These are phyloP conservation scores for Cyclotella atomus DNA, from an alignment of 108 stramenopile genomes.

Conservation along the genomic window DNA sequence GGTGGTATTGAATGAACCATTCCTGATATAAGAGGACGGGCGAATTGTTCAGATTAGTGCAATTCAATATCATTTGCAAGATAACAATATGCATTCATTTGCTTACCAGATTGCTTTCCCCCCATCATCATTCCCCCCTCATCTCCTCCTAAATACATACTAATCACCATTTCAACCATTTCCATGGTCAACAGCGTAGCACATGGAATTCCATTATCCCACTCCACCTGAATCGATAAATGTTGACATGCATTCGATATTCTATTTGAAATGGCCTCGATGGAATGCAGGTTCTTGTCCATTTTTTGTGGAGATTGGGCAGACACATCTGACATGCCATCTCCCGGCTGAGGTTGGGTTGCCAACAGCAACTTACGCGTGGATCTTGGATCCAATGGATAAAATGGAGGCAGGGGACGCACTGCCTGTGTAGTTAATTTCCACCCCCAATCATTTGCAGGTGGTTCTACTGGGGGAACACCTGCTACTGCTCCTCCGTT, in stretches of 20 bases:
- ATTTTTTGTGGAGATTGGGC: constrained; percentile 67
- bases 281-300: constrained; percentile 12
- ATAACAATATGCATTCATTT: no score
- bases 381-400: constrained; percentile 80
- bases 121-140: constrained; percentile 19
- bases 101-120: constrained; percentile 43
- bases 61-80: neutral
- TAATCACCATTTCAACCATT: constrained; percentile 46
- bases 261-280: constrained; percentile 33
- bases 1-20: constrained; percentile 18
- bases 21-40: neutral
- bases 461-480: neutral
- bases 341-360: constrained; percentile 21
- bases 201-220: constrained; percentile 44
- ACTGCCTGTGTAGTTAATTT: constrained; percentile 27
- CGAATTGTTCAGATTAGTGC: neutral
- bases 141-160: constrained; percentile 41
- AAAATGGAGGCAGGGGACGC: constrained; percentile 76
- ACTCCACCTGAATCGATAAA: constrained; percentile 47
- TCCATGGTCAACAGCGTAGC: constrained; percentile 46
- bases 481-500: neutral
- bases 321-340: constrained; percentile 53
- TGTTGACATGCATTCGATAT: constrained; percentile 48
- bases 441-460: constrained; percentile 31
- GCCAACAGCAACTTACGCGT: constrained; percentile 68